Base-by-base conservation (phyloP, 768 basidiomycete genomes). In the Hericium erinaceus region DNA sequence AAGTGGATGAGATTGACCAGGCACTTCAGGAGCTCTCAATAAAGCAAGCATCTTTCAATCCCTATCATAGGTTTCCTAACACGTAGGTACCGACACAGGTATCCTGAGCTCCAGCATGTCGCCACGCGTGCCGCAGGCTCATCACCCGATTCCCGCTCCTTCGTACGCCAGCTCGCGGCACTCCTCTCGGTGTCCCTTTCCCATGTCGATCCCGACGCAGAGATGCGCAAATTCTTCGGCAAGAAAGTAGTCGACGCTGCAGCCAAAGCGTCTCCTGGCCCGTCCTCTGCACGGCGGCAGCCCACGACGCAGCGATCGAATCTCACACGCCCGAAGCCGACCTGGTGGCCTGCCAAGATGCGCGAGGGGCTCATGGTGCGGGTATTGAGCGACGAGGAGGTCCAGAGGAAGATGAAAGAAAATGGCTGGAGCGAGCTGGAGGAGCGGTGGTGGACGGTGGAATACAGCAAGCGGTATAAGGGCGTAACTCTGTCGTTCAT, bases 161-260 rank as follows among this genome's bases (percentile, higher is more conserved):
- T 60, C 66, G 69, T 41, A 69, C 71, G 39, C 69, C 73, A 20
- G 66, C 82, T 55, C 69, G 79, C 11, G 20, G 69, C 79, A 50
- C 80, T 97, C 1, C 77, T 95, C 18, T 75, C 89, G 0, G 85
- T 95, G n/a, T 92, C 90, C 0, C 75, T 86, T 1, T 75, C 85
- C 41, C 79, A 92, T 64, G 82, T 99, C 15, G 93, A 98, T 61
- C 77, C 85, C 11, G 93, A 95, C 58, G 87, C 87, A 0, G 97
- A 99, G 67, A 81, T 98, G 72, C 84, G 89, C 56, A 87, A 84
- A 61, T 95, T 98, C 77, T 99, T 99, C 67, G 95, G 95, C 2
- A 80, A 90, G 18, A 89, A 86, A 65, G 94, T 97, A 57, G 80
- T 98, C 9, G 75, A 77, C n/a, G 82, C 86, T 2, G 78, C 76